Percentiles rank a stretch among this genome's conserved stretches.
Evolutionary conservation across 176 grass and related monocot species (phyloP).

Genomic region (Thalia dealbata): DNA sequence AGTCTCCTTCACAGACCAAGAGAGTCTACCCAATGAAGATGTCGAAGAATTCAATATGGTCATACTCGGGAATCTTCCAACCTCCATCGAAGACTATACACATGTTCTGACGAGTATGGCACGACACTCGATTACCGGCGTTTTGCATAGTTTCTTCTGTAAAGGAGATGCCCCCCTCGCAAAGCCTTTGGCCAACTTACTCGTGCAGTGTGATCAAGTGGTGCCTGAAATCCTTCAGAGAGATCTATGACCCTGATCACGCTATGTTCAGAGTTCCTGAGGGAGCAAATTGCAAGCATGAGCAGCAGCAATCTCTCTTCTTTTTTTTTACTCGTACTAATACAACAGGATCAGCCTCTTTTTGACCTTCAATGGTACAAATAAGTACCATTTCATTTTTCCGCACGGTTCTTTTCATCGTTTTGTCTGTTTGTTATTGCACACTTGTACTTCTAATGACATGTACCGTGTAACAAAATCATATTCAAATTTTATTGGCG

Average conservation of each 20-base stretch:
- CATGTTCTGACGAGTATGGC: constrained; percentile 35
- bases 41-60: constrained; percentile 51
- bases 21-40: constrained; percentile 27
- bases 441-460: no score
- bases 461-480: no score
- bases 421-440: no score
- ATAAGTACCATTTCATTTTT: no score
- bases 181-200: constrained; percentile 40
- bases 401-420: no score
- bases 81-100: constrained; percentile 44
- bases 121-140: constrained; percentile 37
- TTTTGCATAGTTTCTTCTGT: constrained; percentile 47
- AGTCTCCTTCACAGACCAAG: constrained; percentile 46
- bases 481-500: no score
- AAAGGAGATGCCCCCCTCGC: constrained; percentile 36
- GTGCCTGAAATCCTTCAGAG: constrained; percentile 35
- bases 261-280: not conserved
- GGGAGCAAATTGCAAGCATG: not conserved
- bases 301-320: no score
- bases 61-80: constrained; percentile 43
- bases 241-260: not conserved
- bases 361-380: no score
- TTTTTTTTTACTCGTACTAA: no score
- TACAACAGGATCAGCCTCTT: no score
- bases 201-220: constrained; percentile 42